Percentiles rank a stretch among this genome's conserved stretches.
phyloP scores from a whole-genome alignment of 2,329 filamentous ascomycete genomes.

The Incumbomyces delicatus region DNA sequence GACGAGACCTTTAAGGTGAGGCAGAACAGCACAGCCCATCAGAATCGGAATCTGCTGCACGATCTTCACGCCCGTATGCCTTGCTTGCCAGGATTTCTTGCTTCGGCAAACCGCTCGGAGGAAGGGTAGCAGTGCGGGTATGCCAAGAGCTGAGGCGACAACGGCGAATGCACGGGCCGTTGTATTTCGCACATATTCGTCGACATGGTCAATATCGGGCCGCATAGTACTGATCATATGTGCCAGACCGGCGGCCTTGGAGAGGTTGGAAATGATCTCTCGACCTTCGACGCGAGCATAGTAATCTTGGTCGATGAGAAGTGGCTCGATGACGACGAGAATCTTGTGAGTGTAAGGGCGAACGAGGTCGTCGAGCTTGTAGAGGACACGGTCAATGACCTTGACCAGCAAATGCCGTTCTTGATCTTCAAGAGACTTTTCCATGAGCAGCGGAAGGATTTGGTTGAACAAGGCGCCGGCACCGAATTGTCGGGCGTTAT shows the following conservation, averaged over 20 bases:
- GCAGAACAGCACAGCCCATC: constrained; percentile 94
- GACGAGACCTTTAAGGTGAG: constrained; percentile 88
- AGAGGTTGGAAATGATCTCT: constrained; percentile 96
- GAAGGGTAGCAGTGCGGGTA: constrained; percentile 90
- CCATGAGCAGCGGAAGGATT: constrained; percentile 93
- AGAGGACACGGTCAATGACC: constrained; percentile 95
- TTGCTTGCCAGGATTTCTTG: constrained; percentile 98
- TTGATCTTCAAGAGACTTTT: constrained; percentile 94
- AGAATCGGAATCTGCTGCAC: constrained; percentile 97
- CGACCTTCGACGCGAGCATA: constrained; percentile 96
- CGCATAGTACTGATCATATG: constrained; percentile 99
- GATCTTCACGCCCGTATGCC: constrained; percentile 97
- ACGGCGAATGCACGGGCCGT: constrained; percentile 95
- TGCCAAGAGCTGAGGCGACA: constrained; percentile 89
- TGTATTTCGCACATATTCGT: constrained; percentile 97
- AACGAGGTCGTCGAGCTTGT: constrained; percentile 95
- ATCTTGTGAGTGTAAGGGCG: constrained; percentile 97
- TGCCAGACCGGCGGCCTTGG: constrained; percentile 89
- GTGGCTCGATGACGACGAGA: constrained; percentile 93
- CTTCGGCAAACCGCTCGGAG: constrained; percentile 89
- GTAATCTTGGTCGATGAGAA: constrained; percentile 98
- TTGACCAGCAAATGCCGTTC: constrained; percentile 97
- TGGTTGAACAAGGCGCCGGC: constrained; percentile 93
- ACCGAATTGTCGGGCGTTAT: constrained; percentile 93
- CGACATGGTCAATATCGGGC: constrained; percentile 95